phyloP scores from a whole-genome alignment of 345 rosid genomes.

The Noccaea bulbosa region DNA sequence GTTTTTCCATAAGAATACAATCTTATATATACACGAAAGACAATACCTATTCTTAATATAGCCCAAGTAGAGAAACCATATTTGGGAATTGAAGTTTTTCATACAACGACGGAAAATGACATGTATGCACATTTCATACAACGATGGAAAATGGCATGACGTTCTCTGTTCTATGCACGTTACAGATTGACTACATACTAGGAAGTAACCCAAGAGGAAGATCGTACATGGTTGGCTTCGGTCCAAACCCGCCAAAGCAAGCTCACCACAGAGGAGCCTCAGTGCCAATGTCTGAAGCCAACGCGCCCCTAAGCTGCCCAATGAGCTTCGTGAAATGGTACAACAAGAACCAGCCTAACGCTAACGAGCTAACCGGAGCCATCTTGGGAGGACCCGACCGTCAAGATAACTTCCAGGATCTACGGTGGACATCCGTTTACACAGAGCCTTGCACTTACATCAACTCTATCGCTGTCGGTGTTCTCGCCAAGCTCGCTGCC shows the following conservation, averaged over 20 bases:
- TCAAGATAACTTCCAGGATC: conserved; percentile 63
- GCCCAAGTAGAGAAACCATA: background rate
- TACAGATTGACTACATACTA: conserved; percentile 80
- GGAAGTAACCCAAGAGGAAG: conserved; percentile 78
- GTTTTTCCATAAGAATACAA: background rate
- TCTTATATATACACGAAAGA: background rate
- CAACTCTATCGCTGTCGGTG: conserved; percentile 71
- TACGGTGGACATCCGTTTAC: conserved; percentile 58
- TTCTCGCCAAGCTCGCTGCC: conserved; percentile 73
- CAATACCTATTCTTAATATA: background rate
- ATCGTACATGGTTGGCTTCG: conserved; percentile 93
- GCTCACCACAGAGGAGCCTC: conserved; percentile 94
- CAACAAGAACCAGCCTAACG: conserved; percentile 57
- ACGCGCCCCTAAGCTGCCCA: conserved; percentile 49
- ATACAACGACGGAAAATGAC: background rate
- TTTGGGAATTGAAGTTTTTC: background rate
- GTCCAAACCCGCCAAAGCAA: conserved; percentile 72
- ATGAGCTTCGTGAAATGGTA: conserved; percentile 69
- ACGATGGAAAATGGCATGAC: background rate
- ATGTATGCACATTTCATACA: background rate
- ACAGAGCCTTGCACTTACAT: conserved; percentile 96
- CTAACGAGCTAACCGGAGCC: conserved; percentile 85
- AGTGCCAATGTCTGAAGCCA: conserved; percentile 43
- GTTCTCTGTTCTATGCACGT: background rate
- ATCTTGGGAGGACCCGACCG: conserved; percentile 90